These are phyloP conservation scores for Fragilaria radians DNA, from an alignment of 108 stramenopile genomes.

Conservation along the genomic window DNA sequence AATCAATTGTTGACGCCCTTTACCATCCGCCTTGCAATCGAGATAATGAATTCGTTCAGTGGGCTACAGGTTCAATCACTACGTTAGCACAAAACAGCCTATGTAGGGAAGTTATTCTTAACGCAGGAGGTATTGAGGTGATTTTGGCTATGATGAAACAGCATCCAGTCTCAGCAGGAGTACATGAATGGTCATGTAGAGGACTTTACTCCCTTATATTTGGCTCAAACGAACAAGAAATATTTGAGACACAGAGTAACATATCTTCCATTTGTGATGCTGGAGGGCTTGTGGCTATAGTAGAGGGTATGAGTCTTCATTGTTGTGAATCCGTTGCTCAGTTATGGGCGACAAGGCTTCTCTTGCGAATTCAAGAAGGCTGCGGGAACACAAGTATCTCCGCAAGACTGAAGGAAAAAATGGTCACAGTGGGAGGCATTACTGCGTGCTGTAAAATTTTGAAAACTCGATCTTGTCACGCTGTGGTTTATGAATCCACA, in stretches of 20 bases:
- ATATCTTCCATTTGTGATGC: slow-evolving; percentile 14
- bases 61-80: slow-evolving; percentile 22
- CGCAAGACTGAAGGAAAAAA: neutral
- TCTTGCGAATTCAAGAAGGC: slow-evolving; percentile 16
- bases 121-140: slow-evolving; percentile 15
- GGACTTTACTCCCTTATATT: slow-evolving; percentile 14
- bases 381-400: neutral
- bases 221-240: neutral
- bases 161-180: slow-evolving; percentile 12
- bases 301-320: slow-evolving; percentile 16
- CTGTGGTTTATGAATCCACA: neutral
- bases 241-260: slow-evolving; percentile 4
- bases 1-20: slow-evolving; percentile 15
- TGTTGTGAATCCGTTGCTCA: slow-evolving; percentile 8
- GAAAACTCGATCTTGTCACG: neutral
- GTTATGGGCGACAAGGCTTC: slow-evolving; percentile 23
- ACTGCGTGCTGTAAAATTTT: neutral
- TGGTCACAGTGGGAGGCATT: neutral
- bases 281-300: slow-evolving; percentile 15
- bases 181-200: slow-evolving; percentile 35
- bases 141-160: slow-evolving; percentile 12
- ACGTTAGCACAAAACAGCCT: slow-evolving; percentile 10
- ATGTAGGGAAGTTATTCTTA: slow-evolving; percentile 10
- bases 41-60: slow-evolving; percentile 18
- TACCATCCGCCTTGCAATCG: slow-evolving; percentile 3